These are phyloP conservation scores for Corymbia maculata DNA, from an alignment of 345 rosid species.

Conservation along the genomic window DNA sequence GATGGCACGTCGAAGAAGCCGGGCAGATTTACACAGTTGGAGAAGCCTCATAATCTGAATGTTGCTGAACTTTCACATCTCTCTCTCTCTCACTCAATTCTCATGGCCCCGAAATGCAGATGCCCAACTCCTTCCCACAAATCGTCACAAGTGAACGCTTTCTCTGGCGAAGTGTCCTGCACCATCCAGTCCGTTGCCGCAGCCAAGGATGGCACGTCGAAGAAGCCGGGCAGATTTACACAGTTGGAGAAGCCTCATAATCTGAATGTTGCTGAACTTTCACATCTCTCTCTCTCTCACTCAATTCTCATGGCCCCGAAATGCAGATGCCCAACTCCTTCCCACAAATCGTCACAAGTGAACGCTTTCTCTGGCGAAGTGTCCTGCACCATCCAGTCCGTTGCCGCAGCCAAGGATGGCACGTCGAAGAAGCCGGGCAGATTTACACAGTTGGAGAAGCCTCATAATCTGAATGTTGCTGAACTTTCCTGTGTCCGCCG, in stretches of 20 bases:
- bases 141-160: neutral
- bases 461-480: neutral
- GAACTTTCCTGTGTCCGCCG: neutral
- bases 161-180: neutral
- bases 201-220: too few species aligned
- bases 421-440: neutral
- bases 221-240: neutral
- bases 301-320: neutral
- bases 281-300: neutral
- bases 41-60: too few species aligned
- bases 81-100: neutral
- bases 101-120: neutral
- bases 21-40: too few species aligned
- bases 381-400: neutral
- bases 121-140: neutral
- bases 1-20: too few species aligned
- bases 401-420: neutral
- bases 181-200: neutral
- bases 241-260: too few species aligned
- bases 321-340: neutral
- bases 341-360: neutral
- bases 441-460: neutral
- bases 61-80: neutral
- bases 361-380: neutral
- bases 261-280: too few species aligned